phyloP scores from a whole-genome alignment of 208 protist species.

The Crithidia sp. region DNA sequence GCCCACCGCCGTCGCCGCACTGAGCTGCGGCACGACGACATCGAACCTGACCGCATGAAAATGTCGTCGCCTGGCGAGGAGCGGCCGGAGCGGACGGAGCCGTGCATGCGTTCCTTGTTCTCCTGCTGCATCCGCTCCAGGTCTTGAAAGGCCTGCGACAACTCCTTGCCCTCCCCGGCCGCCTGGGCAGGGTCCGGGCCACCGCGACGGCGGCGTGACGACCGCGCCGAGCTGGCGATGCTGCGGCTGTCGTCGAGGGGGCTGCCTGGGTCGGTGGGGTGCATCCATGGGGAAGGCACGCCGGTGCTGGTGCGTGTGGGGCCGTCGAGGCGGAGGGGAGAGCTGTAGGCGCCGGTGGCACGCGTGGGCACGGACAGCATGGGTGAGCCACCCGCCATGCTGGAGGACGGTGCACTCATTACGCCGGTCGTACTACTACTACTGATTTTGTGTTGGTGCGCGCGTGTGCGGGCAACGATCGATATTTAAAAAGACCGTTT shows the following conservation, averaged over 20 bases:
- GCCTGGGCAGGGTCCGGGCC: conserved; percentile 22
- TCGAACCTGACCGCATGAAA: conserved; percentile 13
- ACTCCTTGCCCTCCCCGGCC: conserved; percentile 29
- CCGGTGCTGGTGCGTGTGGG: not conserved
- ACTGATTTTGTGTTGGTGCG: not conserved
- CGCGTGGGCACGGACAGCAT: not conserved
- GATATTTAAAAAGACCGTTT: not conserved
- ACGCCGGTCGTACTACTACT: not conserved
- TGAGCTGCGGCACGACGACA: conserved; percentile 16
- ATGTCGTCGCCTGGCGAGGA: conserved; percentile 14
- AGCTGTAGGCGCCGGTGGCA: not conserved
- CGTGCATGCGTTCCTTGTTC: conserved; percentile 65
- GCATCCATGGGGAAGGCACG: conserved; percentile 5
- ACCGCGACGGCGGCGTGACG: conserved; percentile 39
- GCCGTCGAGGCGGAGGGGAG: not conserved
- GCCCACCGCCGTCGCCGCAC: conserved; percentile 14
- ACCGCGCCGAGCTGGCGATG: conserved; percentile 38
- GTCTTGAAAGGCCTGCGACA: conserved; percentile 48
- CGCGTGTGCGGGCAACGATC: too few species aligned
- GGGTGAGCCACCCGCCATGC: not conserved
- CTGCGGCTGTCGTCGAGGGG: conserved; percentile 36
- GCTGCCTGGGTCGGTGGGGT: conserved; percentile 4
- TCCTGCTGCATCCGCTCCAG: conserved; percentile 77
- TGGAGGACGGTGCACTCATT: not conserved
- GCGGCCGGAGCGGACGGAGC: conserved; percentile 21